Evolutionary conservation across 768 basidiomycete species (phyloP).

Genomic region (Tylopilus felleus): DNA sequence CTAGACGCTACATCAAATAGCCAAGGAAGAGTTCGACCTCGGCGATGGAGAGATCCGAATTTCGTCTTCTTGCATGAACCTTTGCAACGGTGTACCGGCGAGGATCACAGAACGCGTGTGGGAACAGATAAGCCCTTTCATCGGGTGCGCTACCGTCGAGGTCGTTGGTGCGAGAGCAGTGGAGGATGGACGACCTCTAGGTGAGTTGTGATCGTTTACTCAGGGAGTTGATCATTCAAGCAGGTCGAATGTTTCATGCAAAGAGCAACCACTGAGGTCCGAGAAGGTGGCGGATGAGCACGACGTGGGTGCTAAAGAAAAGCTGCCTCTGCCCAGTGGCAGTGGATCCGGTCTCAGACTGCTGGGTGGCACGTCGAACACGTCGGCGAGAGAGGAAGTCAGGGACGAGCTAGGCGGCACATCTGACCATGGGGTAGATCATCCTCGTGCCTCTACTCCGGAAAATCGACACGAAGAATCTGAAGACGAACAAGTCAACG

Average conservation of each 20-base stretch:
- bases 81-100: conserved; percentile 19
- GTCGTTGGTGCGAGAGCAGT: background rate
- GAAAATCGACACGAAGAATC: conserved; percentile 2
- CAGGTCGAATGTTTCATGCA: background rate
- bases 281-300: background rate
- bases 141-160: conserved; percentile 25
- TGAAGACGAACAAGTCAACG: conserved; percentile 6
- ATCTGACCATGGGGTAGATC: conserved; percentile 9
- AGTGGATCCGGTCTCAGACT: background rate
- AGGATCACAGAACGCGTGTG: conserved; percentile 22
- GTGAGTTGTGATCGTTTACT: background rate
- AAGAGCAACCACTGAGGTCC: background rate
- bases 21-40: conserved; percentile 21
- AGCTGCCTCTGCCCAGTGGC: background rate
- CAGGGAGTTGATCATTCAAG: background rate
- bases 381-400: background rate
- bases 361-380: too few relatives aligned
- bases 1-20: conserved; percentile 17
- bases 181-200: background rate
- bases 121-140: conserved; percentile 14
- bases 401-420: background rate
- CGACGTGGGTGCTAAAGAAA: background rate
- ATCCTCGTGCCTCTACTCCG: background rate
- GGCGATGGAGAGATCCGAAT: conserved; percentile 13
- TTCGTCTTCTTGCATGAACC: conserved; percentile 20